Base-by-base conservation (phyloP, 345 rosid species). In the Euclidium syriacum region DNA sequence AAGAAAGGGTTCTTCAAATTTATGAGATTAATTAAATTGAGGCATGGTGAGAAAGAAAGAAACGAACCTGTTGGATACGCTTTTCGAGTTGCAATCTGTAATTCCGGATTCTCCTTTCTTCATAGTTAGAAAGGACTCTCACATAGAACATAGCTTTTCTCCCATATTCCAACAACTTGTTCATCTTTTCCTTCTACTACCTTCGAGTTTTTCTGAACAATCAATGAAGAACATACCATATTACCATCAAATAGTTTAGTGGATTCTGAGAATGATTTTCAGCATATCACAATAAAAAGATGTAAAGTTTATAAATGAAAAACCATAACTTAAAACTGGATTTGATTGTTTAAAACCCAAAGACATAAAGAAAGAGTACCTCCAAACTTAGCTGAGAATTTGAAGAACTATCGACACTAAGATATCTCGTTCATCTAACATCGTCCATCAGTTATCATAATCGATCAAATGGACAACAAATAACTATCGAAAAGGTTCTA, bases 121-220 rank as follows among this genome's bases (percentile, higher is more conserved):
- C 95, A 56, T 85, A 88, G 5, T 91, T 89, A 14, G 91, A 88
- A 64, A 88, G 82, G 58, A 85, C 87, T n/a, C n/a, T n/a, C n/a
- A n/a, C n/a, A n/a, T n/a, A n/a, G n/a, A n/a, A n/a, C n/a, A n/a
- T n/a, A n/a, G 84, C 87, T 52, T 71, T 79, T 73, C 85, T 80
- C 46, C 95, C 91, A 65, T 85, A 83, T 59, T 87, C 83, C 24
- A 83, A 16, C 10, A 87, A 59, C 75, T 77, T 87, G 26, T 72
- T 66, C 95, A 87, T 87, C 40, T 46, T 58, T 42, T n/a, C 41
- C 59, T 51, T 51, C 43, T 11, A 14, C 16, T 17, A 44, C 62
- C 49, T 11, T 6, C 27, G 24, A 20, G 36, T 5, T 42, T 49
- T 43, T 70, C 71, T 63, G 53, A 22, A 43, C 34, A 26, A 35